Evolutionary conservation across 2,329 filamentous ascomycete species (phyloP), one percentile per base, ranked within the genome.

Genomic region (Monosporascus sp.): DNA sequence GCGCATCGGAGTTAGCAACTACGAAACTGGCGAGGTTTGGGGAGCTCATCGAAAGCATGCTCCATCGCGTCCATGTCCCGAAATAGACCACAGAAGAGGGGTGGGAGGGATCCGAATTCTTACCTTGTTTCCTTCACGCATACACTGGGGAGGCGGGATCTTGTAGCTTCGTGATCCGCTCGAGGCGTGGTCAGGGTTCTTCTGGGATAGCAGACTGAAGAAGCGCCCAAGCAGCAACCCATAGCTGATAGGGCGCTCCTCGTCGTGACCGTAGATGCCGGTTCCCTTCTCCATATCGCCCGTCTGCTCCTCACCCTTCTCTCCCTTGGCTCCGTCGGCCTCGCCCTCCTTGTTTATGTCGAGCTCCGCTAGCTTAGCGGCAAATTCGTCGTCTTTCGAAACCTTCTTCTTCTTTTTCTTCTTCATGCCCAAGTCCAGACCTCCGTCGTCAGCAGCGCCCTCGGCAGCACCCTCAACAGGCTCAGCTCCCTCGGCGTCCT

Each of bases 131-230:
- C 94, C 94, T 91, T 99, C 94, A 78, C 94, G 92, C 70, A 97
- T 85, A 78, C 94, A 97, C 79, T 99, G 94, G 49, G 94, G 94
- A 51, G 94, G 94, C 50, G 94, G 94, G 64, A 99, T 99, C 85
- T 97, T 97, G 85, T 97, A 99, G 74, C 89, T 95, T 81, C 91
- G 94, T 68, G 86, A 85, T 62, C 91, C 91, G 71, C 86, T 89
- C 58, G 89, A 88, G 60, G 93, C 87, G 68, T 97, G 88, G 72
- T 99, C 94, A 65, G 94, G 94, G 79, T 99, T 96, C 80, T 95
- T 92, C 75, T 93, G 89, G 74, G 94, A 86, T 59, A 99, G 85
- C 62, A 96, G 88, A 69, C 84, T 87, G 84, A 97, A 99, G 82
- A 99, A 99, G 63, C 94, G 90, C 68, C 81, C 82, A 61, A 97